Evolutionary conservation across 345 rosid genomes (phyloP).

Genomic region (Erucastrum elatum): DNA sequence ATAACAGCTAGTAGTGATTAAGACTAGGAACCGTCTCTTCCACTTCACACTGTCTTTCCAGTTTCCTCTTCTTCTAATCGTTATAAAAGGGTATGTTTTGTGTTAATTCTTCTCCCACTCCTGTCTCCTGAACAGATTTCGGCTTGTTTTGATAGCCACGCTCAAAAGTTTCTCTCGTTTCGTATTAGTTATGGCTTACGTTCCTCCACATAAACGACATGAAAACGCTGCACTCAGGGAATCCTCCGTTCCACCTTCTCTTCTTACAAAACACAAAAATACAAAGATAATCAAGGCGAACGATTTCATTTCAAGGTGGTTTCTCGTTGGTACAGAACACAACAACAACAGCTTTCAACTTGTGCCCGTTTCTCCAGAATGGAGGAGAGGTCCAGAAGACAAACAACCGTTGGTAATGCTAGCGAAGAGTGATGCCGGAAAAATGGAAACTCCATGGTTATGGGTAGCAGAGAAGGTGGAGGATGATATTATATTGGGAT

Average conservation of each 20-base stretch:
- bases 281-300: slow-evolving; percentile 28
- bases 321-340: slow-evolving; percentile 19
- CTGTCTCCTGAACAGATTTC: background rate
- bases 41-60: slow-evolving; percentile 3
- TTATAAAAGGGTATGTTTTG: background rate
- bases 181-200: slow-evolving; percentile 8
- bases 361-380: slow-evolving; percentile 14
- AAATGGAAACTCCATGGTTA: slow-evolving; percentile 27
- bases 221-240: slow-evolving; percentile 2
- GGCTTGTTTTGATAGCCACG: background rate
- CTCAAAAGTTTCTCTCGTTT: background rate
- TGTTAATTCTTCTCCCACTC: slow-evolving; percentile 1
- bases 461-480: slow-evolving; percentile 23
- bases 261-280: background rate
- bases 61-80: slow-evolving; percentile 5
- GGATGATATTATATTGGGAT: slow-evolving; percentile 22
- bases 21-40: background rate
- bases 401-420: background rate
- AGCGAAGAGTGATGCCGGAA: background rate
- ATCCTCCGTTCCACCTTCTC: slow-evolving; percentile 21
- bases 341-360: slow-evolving; percentile 3
- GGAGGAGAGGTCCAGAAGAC: slow-evolving; percentile 3
- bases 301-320: slow-evolving; percentile 27
- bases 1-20: background rate
- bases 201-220: slow-evolving; percentile 40